These are phyloP conservation scores for Magnaporthales sp. DNA, from an alignment of 2,329 filamentous ascomycete species.

Conservation along the genomic window DNA sequence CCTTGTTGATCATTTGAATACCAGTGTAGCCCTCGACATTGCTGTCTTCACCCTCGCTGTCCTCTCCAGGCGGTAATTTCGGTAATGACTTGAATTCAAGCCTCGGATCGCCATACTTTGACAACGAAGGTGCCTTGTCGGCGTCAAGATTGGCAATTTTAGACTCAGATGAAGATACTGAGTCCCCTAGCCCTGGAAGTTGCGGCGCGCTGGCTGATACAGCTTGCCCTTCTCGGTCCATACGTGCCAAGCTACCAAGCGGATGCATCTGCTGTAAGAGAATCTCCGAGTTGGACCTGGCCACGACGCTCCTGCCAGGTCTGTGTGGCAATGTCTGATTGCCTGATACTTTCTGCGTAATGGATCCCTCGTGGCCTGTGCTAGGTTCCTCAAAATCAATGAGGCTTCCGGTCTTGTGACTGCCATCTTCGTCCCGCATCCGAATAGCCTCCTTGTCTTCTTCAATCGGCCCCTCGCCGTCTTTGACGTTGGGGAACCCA, in stretches of 20 bases:
- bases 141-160: background rate
- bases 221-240: background rate
- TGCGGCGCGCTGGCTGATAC: slow-evolving; percentile 2
- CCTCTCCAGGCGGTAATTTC: background rate
- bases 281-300: slow-evolving; percentile 1
- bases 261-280: slow-evolving; percentile 1
- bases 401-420: slow-evolving; percentile 22
- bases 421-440: slow-evolving; percentile 20
- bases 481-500: slow-evolving; percentile 38
- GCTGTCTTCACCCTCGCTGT: slow-evolving; percentile 4
- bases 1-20: slow-evolving; percentile 10
- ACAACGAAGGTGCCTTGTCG: background rate
- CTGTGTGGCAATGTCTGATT: slow-evolving; percentile 2
- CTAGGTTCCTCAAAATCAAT: slow-evolving; percentile 32
- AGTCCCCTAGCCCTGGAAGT: background rate
- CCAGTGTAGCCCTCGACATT: slow-evolving; percentile 9
- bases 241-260: background rate
- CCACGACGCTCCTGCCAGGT: background rate
- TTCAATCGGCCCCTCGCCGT: slow-evolving; percentile 34
- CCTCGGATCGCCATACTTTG: background rate
- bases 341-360: background rate
- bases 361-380: slow-evolving; percentile 3
- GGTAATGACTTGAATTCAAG: background rate
- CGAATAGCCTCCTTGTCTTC: slow-evolving; percentile 34
- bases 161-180: background rate